These are phyloP conservation scores for Dinochytrium kinnereticum DNA, from an alignment of 371 early-diverging fungal genomes.

Conservation along the genomic window DNA sequence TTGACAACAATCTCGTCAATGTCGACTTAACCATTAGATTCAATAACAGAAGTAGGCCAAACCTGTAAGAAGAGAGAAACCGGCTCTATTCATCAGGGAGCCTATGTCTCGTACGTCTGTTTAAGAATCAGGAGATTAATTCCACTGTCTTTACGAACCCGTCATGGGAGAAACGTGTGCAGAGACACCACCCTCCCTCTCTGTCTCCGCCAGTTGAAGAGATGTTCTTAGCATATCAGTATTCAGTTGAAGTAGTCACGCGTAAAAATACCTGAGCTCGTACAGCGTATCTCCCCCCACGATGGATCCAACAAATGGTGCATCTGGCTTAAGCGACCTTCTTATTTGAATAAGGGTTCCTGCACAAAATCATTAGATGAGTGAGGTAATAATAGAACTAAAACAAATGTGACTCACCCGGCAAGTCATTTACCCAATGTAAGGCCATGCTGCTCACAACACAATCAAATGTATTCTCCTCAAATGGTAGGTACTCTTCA, in stretches of 20 bases:
- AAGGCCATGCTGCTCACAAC: conserved; percentile 83
- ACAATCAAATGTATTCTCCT: conserved; percentile 81
- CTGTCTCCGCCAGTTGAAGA: conserved; percentile 88
- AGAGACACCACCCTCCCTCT: conserved; percentile 90
- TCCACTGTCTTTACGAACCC: conserved; percentile 41
- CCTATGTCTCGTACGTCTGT: conserved; percentile 82
- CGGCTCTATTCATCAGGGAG: conserved; percentile 79
- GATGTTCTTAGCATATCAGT: conserved; percentile 65
- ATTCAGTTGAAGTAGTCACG: neutral
- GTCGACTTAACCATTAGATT: conserved; percentile 65
- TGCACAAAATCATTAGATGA: conserved; percentile 15
- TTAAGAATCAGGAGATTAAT: neutral
- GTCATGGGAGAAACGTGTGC: conserved; percentile 93
- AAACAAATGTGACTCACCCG: conserved; percentile 55
- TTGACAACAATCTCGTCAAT: conserved; percentile 90
- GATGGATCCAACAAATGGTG: conserved; percentile 90
- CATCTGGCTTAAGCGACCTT: conserved; percentile 84
- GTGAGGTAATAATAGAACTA: neutral
- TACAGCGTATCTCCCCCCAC: conserved; percentile 94
- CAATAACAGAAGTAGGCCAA: neutral
- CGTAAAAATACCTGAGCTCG: conserved; percentile 66
- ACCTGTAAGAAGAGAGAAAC: conserved; percentile 83
- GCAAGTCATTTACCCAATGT: conserved; percentile 97
- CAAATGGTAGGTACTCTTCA: conserved; percentile 83
- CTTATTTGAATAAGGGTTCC: conserved; percentile 83